Percentiles rank a stretch among this genome's conserved stretches.
Evolutionary conservation across 345 rosid species (phyloP).

Genomic region (Lepidium didymum): DNA sequence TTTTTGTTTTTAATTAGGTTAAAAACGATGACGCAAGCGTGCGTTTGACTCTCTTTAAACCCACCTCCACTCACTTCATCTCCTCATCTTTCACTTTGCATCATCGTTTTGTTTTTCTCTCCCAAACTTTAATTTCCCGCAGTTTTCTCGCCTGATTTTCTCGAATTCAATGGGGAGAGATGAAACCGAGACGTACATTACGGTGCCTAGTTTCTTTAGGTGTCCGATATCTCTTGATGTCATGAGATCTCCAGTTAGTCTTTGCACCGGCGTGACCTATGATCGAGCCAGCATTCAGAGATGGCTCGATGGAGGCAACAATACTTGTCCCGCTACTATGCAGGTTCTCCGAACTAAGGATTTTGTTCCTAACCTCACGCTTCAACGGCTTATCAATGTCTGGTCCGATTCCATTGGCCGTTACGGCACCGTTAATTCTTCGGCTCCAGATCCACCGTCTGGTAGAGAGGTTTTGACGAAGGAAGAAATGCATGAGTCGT

Average conservation of each 20-base stretch:
- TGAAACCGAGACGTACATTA: conserved; percentile 45
- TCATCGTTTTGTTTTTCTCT: conserved; percentile 54
- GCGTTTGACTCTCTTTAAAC: conserved; percentile 30
- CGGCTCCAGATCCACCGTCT: neutral
- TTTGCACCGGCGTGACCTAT: conserved; percentile 92
- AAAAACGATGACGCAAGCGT: conserved; percentile 22
- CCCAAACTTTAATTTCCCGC: conserved; percentile 38
- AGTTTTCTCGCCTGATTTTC: conserved; percentile 4
- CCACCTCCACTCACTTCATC: conserved; percentile 26
- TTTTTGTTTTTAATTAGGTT: neutral
- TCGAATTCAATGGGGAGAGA: conserved; percentile 44
- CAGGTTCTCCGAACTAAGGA: conserved; percentile 70
- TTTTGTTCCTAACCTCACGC: conserved; percentile 68
- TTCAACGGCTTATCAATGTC: conserved; percentile 73
- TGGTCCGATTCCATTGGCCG: conserved; percentile 61
- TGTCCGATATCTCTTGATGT: conserved; percentile 97
- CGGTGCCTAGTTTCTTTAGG: conserved; percentile 69
- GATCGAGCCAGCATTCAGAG: conserved; percentile 81
- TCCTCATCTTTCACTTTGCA: conserved; percentile 33
- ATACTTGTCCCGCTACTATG: conserved; percentile 97
- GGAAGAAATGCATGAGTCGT: conserved; percentile 32
- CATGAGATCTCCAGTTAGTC: conserved; percentile 89
- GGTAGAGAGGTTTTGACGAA: neutral
- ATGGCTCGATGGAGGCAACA: conserved; percentile 86
- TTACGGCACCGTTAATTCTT: conserved; percentile 10